A percentile compares a stretch with the other conserved stretches of the same genome.
phyloP scores from a whole-genome alignment of 768 basidiomycete genomes.

The Boletus edulis region DNA sequence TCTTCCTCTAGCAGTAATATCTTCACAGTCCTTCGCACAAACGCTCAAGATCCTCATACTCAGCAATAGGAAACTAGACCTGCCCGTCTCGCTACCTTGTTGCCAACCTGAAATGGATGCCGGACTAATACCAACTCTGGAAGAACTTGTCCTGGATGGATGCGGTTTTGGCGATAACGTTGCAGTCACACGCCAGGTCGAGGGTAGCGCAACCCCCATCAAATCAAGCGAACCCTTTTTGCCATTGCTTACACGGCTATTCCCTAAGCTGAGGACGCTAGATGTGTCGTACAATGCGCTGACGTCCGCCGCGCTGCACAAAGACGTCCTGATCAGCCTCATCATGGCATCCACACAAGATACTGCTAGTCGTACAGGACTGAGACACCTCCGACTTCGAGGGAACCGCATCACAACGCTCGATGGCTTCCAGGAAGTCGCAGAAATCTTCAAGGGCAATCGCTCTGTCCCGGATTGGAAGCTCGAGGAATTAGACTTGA shows the following conservation, averaged over 20 bases:
- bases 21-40: constrained; percentile 56
- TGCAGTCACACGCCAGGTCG: constrained; percentile 40
- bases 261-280: constrained; percentile 66
- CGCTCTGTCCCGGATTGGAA: constrained; percentile 65
- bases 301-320: constrained; percentile 50
- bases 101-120: constrained; percentile 26
- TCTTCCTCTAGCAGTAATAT: constrained; percentile 63
- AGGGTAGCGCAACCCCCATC: constrained; percentile 35
- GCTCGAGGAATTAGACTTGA: constrained; percentile 77
- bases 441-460: constrained; percentile 65
- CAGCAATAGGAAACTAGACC: constrained; percentile 63
- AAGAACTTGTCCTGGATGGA: constrained; percentile 73
- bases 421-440: constrained; percentile 58
- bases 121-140: constrained; percentile 60
- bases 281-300: constrained; percentile 76
- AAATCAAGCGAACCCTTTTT: constrained; percentile 55
- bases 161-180: constrained; percentile 66
- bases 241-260: constrained; percentile 57
- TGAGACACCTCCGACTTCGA: constrained; percentile 62
- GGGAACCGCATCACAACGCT: constrained; percentile 67
- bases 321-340: constrained; percentile 47
- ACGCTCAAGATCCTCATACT: constrained; percentile 59
- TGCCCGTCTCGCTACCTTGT: constrained; percentile 55
- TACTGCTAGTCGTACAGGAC: constrained; percentile 43
- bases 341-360: constrained; percentile 44